Evolutionary conservation across 2,329 filamentous ascomycete species (phyloP).

Genomic region (Neonectria sp.): DNA sequence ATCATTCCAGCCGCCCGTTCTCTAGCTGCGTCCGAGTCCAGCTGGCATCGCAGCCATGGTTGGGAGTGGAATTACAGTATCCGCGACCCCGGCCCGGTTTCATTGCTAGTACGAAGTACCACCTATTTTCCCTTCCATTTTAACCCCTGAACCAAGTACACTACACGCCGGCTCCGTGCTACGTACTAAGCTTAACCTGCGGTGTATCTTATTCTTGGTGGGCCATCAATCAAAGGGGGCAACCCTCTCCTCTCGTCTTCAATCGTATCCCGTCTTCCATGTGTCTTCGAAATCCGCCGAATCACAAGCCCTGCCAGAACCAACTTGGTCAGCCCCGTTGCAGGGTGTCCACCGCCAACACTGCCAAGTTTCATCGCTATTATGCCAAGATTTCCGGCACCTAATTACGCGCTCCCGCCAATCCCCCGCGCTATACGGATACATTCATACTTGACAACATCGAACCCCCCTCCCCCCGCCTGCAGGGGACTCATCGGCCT

Average conservation of each 20-base stretch:
- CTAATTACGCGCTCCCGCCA: conserved; percentile 3
- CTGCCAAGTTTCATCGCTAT: conserved; percentile 27
- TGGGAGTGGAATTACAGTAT: background rate
- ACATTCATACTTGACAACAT: background rate
- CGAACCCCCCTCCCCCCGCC: background rate
- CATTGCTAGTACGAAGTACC: background rate
- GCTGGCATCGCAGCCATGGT: no score
- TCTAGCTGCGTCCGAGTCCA: background rate
- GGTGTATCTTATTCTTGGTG: background rate
- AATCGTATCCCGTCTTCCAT: background rate
- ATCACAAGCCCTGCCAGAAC: background rate
- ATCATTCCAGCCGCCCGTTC: background rate
- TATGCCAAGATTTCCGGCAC: conserved; percentile 25
- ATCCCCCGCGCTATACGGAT: conserved; percentile 7
- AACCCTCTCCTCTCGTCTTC: background rate
- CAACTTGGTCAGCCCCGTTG: background rate
- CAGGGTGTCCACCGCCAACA: conserved; percentile 2
- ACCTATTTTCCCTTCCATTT: background rate
- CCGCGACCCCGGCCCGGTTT: background rate
- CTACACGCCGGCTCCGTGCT: background rate
- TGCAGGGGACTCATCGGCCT: background rate
- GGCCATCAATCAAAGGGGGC: conserved; percentile 8
- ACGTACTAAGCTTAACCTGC: background rate
- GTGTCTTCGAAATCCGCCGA: background rate
- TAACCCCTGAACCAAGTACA: background rate